Percentiles rank a stretch among this genome's conserved stretches.
phyloP scores from a whole-genome alignment of 352 stramenopile genomes.

The Globisporangium nunn region DNA sequence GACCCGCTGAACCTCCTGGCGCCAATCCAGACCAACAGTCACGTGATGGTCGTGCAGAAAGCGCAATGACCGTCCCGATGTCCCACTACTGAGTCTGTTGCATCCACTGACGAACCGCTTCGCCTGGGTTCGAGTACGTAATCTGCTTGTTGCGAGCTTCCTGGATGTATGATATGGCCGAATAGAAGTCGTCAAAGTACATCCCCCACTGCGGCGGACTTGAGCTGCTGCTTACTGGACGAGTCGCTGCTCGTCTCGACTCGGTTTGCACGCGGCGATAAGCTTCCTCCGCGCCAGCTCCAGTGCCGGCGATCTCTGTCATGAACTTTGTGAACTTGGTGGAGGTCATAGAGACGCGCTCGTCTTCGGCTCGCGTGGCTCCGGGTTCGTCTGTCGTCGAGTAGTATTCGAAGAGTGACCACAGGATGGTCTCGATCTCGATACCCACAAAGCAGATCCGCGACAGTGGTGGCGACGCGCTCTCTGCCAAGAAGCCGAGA shows the following conservation, averaged over 20 bases:
- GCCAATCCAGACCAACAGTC: slow-evolving; percentile 51
- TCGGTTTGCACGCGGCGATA: slow-evolving; percentile 42
- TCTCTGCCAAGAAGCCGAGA: slow-evolving; percentile 40
- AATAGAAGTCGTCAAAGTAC: slow-evolving; percentile 68
- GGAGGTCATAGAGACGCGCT: slow-evolving; percentile 39
- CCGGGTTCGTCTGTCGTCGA: slow-evolving; percentile 15
- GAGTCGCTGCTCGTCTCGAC: slow-evolving; percentile 9
- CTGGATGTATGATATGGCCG: slow-evolving; percentile 55
- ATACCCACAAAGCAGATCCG: slow-evolving; percentile 58
- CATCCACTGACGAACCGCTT: slow-evolving; percentile 67
- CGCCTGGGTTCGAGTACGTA: slow-evolving; percentile 34
- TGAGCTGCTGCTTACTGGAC: background rate
- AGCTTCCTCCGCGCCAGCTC: slow-evolving; percentile 22
- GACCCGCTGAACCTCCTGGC: slow-evolving; percentile 23
- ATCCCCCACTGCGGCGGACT: slow-evolving; percentile 19
- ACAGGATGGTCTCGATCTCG: slow-evolving; percentile 64
- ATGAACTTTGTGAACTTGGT: slow-evolving; percentile 55
- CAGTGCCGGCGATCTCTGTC: slow-evolving; percentile 46
- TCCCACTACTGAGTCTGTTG: slow-evolving; percentile 50
- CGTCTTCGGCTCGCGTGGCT: slow-evolving; percentile 14
- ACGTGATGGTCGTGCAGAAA: slow-evolving; percentile 44
- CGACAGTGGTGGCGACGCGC: slow-evolving; percentile 23
- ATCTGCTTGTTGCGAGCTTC: slow-evolving; percentile 23
- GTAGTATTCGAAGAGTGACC: slow-evolving; percentile 81
- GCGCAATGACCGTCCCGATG: background rate